Conservation (phyloP, 345 rosid species). For the Odontarrhena argentea region DNA sequence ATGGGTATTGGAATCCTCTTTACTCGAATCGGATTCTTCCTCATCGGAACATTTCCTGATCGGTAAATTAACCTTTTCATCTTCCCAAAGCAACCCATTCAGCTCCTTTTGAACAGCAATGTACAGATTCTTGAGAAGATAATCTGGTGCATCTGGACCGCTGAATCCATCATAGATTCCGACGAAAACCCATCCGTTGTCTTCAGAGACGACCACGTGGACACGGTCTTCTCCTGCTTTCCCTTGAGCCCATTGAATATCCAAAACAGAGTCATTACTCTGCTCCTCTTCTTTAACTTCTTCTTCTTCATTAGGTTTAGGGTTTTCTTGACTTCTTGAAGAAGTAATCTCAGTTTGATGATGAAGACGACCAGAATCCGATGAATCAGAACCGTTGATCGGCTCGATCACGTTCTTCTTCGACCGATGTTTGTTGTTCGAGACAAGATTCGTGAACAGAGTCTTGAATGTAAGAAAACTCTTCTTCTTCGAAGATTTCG, state of each 20-base stretch:
- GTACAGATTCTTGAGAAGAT: slow-evolving; percentile 65
- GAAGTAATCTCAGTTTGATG: slow-evolving; percentile 16
- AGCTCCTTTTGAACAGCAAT: slow-evolving; percentile 70
- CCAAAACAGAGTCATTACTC: slow-evolving; percentile 48
- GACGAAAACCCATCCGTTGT: slow-evolving; percentile 80
- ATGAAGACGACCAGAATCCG: slow-evolving; percentile 35
- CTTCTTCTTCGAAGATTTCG: slow-evolving; percentile 47
- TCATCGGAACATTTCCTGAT: background rate
- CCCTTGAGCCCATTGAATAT: slow-evolving; percentile 93
- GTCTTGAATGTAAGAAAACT: slow-evolving; percentile 40
- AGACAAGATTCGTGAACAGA: slow-evolving; percentile 51
- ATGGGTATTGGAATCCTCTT: slow-evolving; percentile 29
- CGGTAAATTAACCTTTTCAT: slow-evolving; percentile 25
- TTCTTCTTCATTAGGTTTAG: slow-evolving; percentile 32
- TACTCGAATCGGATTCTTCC: slow-evolving; percentile 1
- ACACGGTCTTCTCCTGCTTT: slow-evolving; percentile 97
- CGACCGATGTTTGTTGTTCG: slow-evolving; percentile 45
- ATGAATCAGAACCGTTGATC: slow-evolving; percentile 45
- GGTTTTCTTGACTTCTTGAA: slow-evolving; percentile 16
- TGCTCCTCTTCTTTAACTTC: slow-evolving; percentile 31
- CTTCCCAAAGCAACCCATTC: slow-evolving; percentile 62
- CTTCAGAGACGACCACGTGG: slow-evolving; percentile 86
- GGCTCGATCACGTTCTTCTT: slow-evolving; percentile 52
- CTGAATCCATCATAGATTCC: slow-evolving; percentile 96
- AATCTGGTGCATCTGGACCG: slow-evolving; percentile 96